These are phyloP conservation scores for Pseudozyma flocculosa DNA, from an alignment of 1,284 basidiomycete genomes.

Conservation along the genomic window DNA sequence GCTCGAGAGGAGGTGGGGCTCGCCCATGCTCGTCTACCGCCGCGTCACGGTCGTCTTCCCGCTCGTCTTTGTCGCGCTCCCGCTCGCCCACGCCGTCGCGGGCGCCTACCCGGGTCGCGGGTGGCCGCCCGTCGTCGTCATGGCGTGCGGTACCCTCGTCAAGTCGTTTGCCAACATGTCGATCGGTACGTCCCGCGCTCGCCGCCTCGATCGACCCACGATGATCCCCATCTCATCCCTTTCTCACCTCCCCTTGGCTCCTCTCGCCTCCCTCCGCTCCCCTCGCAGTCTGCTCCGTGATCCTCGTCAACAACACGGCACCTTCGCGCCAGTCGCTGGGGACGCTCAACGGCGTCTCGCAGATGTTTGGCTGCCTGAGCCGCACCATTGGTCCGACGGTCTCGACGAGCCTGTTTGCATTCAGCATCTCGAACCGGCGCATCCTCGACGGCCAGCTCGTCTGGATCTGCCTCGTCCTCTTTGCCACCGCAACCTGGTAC, in stretches of 20 bases:
- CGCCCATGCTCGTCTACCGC: conserved; percentile 21
- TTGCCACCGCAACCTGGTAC: too few species aligned
- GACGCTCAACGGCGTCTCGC: conserved; percentile 37
- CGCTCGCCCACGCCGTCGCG: conserved; percentile 28
- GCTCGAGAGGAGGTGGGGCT: conserved; percentile 28
- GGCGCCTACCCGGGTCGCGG: conserved; percentile 2
- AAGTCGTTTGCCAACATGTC: conserved; percentile 34
- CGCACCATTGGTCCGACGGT: conserved; percentile 31
- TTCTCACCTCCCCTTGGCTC: too few species aligned
- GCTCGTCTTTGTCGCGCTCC: conserved; percentile 31
- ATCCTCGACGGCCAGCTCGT: conserved; percentile 25
- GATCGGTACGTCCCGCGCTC: conserved; percentile 5
- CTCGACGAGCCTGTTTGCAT: conserved; percentile 37
- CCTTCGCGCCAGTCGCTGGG: conserved; percentile 21
- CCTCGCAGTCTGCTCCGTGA: conserved; percentile 20
- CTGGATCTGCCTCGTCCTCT: conserved; percentile 9
- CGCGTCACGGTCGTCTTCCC: conserved; percentile 24
- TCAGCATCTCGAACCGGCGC: conserved; percentile 12
- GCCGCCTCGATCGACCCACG: too few species aligned
- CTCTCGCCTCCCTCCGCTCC: too few species aligned
- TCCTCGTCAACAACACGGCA: conserved; percentile 39
- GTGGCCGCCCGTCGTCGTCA: conserved; percentile 5
- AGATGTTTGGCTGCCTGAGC: conserved; percentile 29
- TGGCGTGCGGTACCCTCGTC: conserved; percentile 13
- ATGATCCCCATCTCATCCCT: too few species aligned